Evolutionary conservation across 108 stramenopile genomes (phyloP).

Genomic region (Nitzschia palea): DNA sequence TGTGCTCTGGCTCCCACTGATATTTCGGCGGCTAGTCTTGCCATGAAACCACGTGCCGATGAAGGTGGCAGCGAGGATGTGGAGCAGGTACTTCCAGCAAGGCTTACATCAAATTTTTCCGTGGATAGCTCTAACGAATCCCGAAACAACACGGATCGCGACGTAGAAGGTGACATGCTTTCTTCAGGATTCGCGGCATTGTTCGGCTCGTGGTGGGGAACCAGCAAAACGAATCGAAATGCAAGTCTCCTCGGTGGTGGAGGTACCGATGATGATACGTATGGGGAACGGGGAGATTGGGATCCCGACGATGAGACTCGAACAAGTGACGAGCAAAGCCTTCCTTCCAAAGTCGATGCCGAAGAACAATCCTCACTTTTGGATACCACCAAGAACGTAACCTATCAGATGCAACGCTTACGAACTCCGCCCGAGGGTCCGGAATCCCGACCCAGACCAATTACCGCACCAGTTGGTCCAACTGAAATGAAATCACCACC

Average conservation of each 20-base stretch:
- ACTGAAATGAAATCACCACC: not conserved
- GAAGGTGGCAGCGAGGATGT: not conserved
- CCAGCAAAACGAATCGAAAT: not conserved
- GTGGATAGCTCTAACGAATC: too few species aligned
- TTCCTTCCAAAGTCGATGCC: not conserved
- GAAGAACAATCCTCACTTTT: constrained; percentile 4
- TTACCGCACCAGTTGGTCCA: not conserved
- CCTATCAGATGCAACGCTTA: constrained; percentile 6
- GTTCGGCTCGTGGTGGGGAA: not conserved
- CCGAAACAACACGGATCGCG: too few species aligned
- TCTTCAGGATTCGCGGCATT: not conserved
- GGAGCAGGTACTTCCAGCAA: too few species aligned
- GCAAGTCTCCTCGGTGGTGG: not conserved
- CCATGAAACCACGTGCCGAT: not conserved
- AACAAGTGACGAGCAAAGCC: not conserved
- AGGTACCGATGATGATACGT: constrained; percentile 2
- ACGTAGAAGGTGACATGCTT: not conserved
- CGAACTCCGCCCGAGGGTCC: not conserved
- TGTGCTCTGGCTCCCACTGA: constrained; percentile 12
- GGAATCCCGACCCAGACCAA: not conserved
- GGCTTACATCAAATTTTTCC: too few species aligned
- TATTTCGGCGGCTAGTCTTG: not conserved
- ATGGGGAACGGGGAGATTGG: constrained; percentile 5
- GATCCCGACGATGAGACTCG: constrained; percentile 5
- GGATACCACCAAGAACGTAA: constrained; percentile 1